Base-by-base conservation (phyloP, 1,139 yeast genomes). In the Saccharomyces pastorianus region DNA sequence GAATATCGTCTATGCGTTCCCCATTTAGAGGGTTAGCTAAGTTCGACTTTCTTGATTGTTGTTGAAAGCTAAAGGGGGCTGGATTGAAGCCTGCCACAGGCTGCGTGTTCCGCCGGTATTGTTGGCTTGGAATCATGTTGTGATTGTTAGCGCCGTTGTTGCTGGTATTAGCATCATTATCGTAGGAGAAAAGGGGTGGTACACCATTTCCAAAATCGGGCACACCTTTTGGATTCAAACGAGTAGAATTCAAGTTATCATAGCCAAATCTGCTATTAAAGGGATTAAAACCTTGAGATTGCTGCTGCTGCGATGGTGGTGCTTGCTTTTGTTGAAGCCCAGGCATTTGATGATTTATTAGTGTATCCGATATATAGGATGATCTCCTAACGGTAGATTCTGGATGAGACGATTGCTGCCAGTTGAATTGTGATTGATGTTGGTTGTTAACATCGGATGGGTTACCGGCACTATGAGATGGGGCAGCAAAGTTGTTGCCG, bases 341-440 rank as follows among this genome's bases (percentile, higher is more conserved):
- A 27, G 46, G 29, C 44, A 14, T 32, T 26, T 61, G 61, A 11
- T 64, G 60, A 53, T 65, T 68, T 46, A 67, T 64, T 25, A 64
- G 54, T 3, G 68, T 58, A 50, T 68, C 71, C 1, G 71, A 59
- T 32, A 68, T 67, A 55, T 67, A 67, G 20, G 71, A 68, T 3
- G 71, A 66, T 52, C 71, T 62, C 51, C 70, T 59, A 25, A 63
- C 61, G 20, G 57, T 58, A 14, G 58, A 51, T 32, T 50, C 55
- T n/a, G 49, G 53, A 28, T 54, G 58, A n/a, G 32, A 28, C 34
- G 41, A 31, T 49, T 42, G 49, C 28, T 38, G 44, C 44, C 44
- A 38, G 13, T 38, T 17, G 25, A 20, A 17, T 38, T 7, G 25
- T 9, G 25, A 17, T 8, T 38, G 44, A 1, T 20, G 44, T 38